Percentiles rank a stretch among this genome's conserved stretches.
phyloP scores from a whole-genome alignment of 208 protist genomes.

The Leishmania turanica region DNA sequence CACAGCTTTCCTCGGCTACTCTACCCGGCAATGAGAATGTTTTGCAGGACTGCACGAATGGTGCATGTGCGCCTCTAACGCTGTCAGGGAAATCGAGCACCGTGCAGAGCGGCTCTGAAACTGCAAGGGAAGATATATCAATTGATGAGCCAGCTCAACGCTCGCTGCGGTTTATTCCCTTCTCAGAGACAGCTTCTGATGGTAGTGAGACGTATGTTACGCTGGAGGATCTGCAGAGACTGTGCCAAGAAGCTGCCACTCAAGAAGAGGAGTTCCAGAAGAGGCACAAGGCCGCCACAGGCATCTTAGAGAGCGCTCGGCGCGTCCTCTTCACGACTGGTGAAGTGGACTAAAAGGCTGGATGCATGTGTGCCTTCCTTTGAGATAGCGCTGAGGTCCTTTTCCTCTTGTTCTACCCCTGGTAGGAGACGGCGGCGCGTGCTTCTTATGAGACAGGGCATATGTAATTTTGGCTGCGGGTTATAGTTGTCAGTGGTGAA shows the following conservation, averaged over 20 bases:
- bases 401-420: neutral
- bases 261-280: slow-evolving; percentile 52
- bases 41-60: slow-evolving; percentile 14
- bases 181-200: slow-evolving; percentile 33
- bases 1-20: neutral
- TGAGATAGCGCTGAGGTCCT: no score
- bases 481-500: neutral
- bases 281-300: slow-evolving; percentile 48
- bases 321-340: slow-evolving; percentile 43
- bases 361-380: neutral
- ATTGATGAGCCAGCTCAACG: neutral
- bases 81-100: neutral
- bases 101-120: neutral
- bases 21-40: neutral
- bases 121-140: neutral
- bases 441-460: neutral
- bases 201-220: slow-evolving; percentile 55
- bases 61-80: neutral
- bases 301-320: slow-evolving; percentile 55
- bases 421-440: neutral
- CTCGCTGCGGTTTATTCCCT: slow-evolving; percentile 60
- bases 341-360: slow-evolving; percentile 9
- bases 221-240: slow-evolving; percentile 50
- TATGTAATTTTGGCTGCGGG: neutral
- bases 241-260: slow-evolving; percentile 56